Conservation (phyloP, 306 rosid species). For the Prosopis cineraria region DNA sequence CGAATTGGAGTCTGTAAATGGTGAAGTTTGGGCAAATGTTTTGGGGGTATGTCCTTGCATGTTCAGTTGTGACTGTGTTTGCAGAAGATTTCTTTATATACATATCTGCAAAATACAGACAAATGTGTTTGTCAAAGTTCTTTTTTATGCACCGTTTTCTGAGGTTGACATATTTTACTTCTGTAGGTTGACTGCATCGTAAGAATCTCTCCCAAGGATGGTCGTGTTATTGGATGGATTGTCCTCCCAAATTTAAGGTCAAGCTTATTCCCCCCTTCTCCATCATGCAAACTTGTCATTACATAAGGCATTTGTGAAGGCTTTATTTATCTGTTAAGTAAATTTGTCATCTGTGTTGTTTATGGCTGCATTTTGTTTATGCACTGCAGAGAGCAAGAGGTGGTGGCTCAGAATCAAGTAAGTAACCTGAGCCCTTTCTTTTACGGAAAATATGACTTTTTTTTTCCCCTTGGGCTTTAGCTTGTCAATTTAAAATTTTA, state of each 20-base stretch:
- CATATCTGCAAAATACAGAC: not conserved
- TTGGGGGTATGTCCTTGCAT: conserved; percentile 49
- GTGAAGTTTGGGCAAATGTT: conserved; percentile 95
- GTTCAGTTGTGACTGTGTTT: conserved; percentile 19
- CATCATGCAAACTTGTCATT: conserved; percentile 1
- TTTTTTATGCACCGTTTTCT: not conserved
- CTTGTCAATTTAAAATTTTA: not conserved
- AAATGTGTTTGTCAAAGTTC: not conserved
- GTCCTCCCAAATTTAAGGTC: conserved; percentile 80
- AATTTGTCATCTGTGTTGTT: not conserved
- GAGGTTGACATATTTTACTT: conserved; percentile 21
- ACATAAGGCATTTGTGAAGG: not conserved
- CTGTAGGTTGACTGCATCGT: conserved; percentile 85
- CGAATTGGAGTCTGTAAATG: conserved; percentile 81
- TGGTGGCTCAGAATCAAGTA: conserved; percentile 55
- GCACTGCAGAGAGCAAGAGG: conserved; percentile 51
- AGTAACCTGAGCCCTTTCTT: conserved; percentile 42
- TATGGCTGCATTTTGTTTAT: not conserved
- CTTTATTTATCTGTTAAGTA: not conserved
- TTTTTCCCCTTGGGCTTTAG: no score
- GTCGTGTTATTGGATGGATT: conserved; percentile 81
- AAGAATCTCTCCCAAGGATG: conserved; percentile 70
- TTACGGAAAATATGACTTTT: not conserved
- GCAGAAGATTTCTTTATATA: not conserved
- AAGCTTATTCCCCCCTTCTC: not conserved